Conservation (phyloP, 257 asterid genomes). For the Avicennia marina region DNA sequence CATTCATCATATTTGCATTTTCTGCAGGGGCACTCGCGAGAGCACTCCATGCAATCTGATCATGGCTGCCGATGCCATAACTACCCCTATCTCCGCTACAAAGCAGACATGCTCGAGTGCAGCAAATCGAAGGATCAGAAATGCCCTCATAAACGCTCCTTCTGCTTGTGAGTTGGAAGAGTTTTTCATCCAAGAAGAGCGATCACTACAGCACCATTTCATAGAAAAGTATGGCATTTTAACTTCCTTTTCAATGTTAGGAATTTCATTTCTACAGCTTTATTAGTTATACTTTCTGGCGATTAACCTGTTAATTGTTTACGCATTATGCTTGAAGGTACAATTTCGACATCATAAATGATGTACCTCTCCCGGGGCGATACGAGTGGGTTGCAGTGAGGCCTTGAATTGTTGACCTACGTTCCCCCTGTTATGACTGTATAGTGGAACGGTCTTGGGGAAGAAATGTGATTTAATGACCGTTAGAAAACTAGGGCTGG, state of each 20-base stretch:
- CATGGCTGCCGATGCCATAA: constrained; percentile 22
- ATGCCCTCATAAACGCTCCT: constrained; percentile 30
- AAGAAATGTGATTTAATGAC: background rate
- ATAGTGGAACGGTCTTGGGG: background rate
- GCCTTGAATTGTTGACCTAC: background rate
- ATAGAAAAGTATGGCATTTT: constrained; percentile 47
- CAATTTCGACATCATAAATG: constrained; percentile 13
- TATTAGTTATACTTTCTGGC: too few relatives aligned
- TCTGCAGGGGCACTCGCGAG: constrained; percentile 47
- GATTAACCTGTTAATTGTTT: background rate
- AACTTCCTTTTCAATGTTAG: background rate
- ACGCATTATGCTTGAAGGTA: constrained; percentile 30
- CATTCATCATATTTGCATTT: background rate
- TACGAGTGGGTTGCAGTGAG: background rate
- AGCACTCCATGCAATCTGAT: constrained; percentile 49
- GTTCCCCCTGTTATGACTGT: background rate
- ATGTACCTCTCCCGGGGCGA: background rate
- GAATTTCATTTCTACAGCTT: background rate
- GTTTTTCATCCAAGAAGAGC: constrained; percentile 47
- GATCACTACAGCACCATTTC: constrained; percentile 39
- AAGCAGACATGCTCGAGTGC: constrained; percentile 24
- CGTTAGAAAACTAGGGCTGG: background rate
- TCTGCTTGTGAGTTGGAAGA: constrained; percentile 53
- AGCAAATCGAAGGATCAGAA: constrained; percentile 20
- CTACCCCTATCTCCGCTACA: constrained; percentile 34